Evolutionary conservation across 23 red algal genomes (phyloP).

Genomic region (Agarophyton chilense): DNA sequence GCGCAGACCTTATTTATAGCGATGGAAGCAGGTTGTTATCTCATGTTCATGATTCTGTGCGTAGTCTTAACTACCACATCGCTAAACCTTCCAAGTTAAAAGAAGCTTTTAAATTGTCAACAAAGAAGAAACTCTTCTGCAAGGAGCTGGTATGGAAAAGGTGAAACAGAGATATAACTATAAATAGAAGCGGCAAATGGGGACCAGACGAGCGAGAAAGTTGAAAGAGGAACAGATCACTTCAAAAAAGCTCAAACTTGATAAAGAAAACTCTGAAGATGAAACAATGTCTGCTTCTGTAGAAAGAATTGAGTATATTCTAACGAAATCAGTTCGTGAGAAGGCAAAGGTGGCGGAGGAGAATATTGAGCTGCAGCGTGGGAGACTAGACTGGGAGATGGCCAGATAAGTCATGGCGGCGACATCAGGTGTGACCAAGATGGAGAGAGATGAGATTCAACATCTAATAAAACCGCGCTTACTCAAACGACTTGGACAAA

Average conservation of each 20-base stretch:
- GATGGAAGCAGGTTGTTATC: neutral
- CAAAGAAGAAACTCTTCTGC: neutral
- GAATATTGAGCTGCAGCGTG: no score
- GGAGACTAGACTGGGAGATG: slow-evolving; percentile 6
- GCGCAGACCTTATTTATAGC: slow-evolving; percentile 1
- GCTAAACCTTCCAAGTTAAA: neutral
- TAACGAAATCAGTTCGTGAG: no score
- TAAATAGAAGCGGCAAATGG: neutral
- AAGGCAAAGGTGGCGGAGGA: no score
- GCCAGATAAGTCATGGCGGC: neutral
- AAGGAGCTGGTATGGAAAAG: neutral
- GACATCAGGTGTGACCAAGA: neutral
- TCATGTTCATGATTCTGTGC: neutral
- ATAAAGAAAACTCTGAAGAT: neutral
- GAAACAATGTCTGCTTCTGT: neutral
- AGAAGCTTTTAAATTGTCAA: neutral
- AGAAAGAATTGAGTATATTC: no score
- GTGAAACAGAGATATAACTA: neutral
- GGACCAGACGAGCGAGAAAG: neutral
- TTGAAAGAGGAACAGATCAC: neutral
- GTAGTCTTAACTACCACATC: neutral
- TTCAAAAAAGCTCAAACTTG: neutral
- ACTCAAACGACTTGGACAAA: neutral
- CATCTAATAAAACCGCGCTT: neutral
- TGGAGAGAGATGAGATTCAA: neutral